Evolutionary conservation across 768 basidiomycete genomes (phyloP), one percentile per base, ranked within the genome.

Genomic region (Antrodiella citrinella): DNA sequence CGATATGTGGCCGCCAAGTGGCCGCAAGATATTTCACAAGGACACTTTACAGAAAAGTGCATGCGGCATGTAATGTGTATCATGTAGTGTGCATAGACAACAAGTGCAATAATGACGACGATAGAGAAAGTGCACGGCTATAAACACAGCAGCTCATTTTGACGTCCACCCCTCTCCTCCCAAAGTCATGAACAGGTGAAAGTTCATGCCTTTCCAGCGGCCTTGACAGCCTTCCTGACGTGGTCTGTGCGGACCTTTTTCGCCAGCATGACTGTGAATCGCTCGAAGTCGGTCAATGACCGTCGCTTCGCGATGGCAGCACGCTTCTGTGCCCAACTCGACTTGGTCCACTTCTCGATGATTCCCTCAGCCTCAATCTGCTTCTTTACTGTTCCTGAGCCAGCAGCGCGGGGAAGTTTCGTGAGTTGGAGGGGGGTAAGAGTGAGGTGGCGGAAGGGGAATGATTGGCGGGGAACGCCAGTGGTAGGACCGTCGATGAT

Each of bases 401-500:
- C 83, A 40, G 95, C 91, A 46, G 68, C 88, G 57, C 93, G 91
- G 64, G 94, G 91, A 45, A 99, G 83, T 53, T 80, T 80, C 54
- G 81, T 78, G 59, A 97, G 74, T 59, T 80, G 73, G 69, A 93
- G 74, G 51, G 89, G 86, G 20, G 93, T 97, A 64, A 99, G 87
- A 65, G 84, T 80, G 62, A 97, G 77, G 72, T 96, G 85, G 67
- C 87, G 87, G 83, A 87, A 97, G 57, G 90, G 81, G 76, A 83
- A 89, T 22, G 86, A 65, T 71, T 96, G 95, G 62, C 96, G 91
- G 59, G 95, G 86, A 48, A 99, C 94, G 54, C 77, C 81, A 52
- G 93, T 91, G 26, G 80, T 78, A 48, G 96, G 94, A 43, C 94
- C 94, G 70, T 98, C 95, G 63, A 98, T 82, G 65, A 99, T 81